These are phyloP conservation scores for Penicillium sp. DNA, from an alignment of 2,329 filamentous ascomycete species.

Conservation along the genomic window DNA sequence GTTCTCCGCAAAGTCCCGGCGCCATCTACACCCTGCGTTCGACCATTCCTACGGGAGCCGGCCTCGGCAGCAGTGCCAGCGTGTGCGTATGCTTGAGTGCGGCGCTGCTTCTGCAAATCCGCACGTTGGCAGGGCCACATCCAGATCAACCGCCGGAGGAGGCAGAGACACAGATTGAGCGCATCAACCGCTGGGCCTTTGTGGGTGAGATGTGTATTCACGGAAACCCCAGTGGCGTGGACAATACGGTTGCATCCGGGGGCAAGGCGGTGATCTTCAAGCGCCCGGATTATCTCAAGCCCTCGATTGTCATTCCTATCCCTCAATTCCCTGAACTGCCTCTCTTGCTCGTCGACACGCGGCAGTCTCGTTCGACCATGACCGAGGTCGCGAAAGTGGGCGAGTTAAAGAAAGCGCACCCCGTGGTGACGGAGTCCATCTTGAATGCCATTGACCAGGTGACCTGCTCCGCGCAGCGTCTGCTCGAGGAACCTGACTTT, in stretches of 20 bases:
- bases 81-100: slow-evolving; percentile 83
- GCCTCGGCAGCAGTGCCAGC: slow-evolving; percentile 88
- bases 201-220: slow-evolving; percentile 97
- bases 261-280: slow-evolving; percentile 93
- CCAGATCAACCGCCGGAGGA: slow-evolving; percentile 84
- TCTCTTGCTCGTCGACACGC: slow-evolving; percentile 82
- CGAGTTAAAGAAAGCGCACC: slow-evolving; percentile 63
- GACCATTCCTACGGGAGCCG: slow-evolving; percentile 86
- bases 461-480: slow-evolving; percentile 51
- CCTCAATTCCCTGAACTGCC: slow-evolving; percentile 89
- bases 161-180: slow-evolving; percentile 81
- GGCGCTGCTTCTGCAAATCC: slow-evolving; percentile 79
- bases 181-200: slow-evolving; percentile 97
- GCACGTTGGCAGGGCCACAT: slow-evolving; percentile 82
- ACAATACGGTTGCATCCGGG: slow-evolving; percentile 91
- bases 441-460: slow-evolving; percentile 72
- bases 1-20: slow-evolving; percentile 68
- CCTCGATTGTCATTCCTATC: slow-evolving; percentile 68
- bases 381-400: slow-evolving; percentile 82
- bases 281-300: slow-evolving; percentile 67
- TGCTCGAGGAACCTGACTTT: slow-evolving; percentile 58
- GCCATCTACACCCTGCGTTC: slow-evolving; percentile 88
- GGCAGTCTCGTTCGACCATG: slow-evolving; percentile 77
- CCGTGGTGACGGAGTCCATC: slow-evolving; percentile 70
- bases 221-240: slow-evolving; percentile 90